phyloP scores from a whole-genome alignment of 768 basidiomycete species.

The Boletales sp. region DNA sequence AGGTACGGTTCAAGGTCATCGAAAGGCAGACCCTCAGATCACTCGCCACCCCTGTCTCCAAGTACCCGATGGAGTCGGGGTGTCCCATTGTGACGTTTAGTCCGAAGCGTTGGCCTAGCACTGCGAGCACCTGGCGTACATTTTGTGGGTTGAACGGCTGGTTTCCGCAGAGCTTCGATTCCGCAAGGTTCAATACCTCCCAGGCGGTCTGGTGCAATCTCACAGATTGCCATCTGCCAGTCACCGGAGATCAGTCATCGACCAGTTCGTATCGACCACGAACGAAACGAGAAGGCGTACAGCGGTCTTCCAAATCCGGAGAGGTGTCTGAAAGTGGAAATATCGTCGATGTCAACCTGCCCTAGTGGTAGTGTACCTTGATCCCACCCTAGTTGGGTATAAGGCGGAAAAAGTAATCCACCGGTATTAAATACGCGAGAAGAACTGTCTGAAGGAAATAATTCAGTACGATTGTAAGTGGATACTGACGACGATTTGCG shows the following conservation, averaged over 20 bases:
- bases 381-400: conserved; percentile 16
- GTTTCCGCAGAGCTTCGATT: background rate
- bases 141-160: background rate
- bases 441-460: conserved; percentile 6
- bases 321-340: background rate
- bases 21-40: conserved; percentile 1
- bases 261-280: too few species aligned
- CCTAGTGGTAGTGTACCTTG: background rate
- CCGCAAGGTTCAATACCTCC: too few species aligned
- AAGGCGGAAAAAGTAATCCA: conserved; percentile 1
- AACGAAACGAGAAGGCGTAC: background rate
- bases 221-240: too few species aligned
- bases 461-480: too few species aligned
- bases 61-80: background rate
- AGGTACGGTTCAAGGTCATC: background rate
- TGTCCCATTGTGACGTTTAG: background rate
- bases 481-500: too few species aligned
- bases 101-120: background rate
- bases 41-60: background rate
- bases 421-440: background rate
- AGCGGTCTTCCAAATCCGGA: background rate
- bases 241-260: too few species aligned
- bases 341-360: background rate
- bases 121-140: background rate
- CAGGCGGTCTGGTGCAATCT: too few species aligned